phyloP scores from a whole-genome alignment of 179 eudicot species.

The Nepenthes alata region DNA sequence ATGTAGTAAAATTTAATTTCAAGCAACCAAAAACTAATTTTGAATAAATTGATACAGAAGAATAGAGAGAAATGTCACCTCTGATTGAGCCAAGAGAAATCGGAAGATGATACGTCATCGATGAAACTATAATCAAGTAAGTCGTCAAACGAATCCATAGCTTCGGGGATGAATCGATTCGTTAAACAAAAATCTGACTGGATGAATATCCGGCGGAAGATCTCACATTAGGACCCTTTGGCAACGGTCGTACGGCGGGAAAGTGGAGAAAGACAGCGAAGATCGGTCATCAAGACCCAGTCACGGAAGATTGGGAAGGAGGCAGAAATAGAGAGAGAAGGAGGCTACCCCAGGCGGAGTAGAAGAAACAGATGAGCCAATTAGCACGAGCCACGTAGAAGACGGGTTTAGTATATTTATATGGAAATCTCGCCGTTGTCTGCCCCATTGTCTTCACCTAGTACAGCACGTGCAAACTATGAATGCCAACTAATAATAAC shows the following conservation, averaged over 20 bases:
- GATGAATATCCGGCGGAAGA: background rate
- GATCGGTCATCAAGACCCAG: background rate
- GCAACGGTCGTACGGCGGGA: background rate
- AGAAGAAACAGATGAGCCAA: slow-evolving; percentile 1
- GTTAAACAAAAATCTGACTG: background rate
- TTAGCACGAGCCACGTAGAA: slow-evolving; percentile 1
- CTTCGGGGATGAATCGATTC: slow-evolving; percentile 3
- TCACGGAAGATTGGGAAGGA: background rate
- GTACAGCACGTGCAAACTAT: no score
- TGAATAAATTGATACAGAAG: background rate
- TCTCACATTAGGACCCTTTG: background rate
- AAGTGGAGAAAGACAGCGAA: background rate
- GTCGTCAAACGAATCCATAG: slow-evolving; percentile 45
- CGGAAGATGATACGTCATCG: slow-evolving; percentile 37
- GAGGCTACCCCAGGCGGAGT: background rate
- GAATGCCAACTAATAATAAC: no score
- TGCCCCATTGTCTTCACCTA: no score
- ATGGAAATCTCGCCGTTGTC: no score
- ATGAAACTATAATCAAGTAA: slow-evolving; percentile 40
- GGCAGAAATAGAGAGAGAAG: slow-evolving; percentile 1
- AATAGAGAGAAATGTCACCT: slow-evolving; percentile 11
- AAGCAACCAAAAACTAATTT: no score
- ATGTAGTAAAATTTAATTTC: no score
- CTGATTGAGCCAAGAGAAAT: slow-evolving; percentile 38
- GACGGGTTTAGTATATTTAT: no score